Conservation (phyloP, 306 rosid species). For the Cajanus cajan region DNA sequence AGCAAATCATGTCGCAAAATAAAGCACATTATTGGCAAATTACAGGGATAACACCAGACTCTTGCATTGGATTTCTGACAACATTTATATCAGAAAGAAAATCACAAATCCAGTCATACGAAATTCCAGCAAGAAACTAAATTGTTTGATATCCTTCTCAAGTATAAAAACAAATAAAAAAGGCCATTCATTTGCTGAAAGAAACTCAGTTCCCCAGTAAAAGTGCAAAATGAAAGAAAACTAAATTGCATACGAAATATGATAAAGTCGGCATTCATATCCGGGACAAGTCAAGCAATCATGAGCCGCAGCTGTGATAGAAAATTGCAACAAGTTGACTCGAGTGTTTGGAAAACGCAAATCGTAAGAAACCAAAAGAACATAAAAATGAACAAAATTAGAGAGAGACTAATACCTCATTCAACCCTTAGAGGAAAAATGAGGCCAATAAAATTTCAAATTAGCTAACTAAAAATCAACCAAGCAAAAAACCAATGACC, state of each 20-base stretch:
- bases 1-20: conserved; percentile 22
- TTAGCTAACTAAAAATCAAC: conserved; percentile 4
- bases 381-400: conserved; percentile 5
- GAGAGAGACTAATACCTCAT: conserved; percentile 15
- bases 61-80: neutral
- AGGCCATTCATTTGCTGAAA: neutral
- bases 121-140: conserved; percentile 11
- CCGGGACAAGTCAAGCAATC: conserved; percentile 33
- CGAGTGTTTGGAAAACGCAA: neutral
- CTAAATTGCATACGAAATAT: conserved; percentile 19
- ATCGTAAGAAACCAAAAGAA: conserved; percentile 16
- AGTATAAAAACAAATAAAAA: neutral
- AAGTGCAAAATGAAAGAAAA: conserved; percentile 23
- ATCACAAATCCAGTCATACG: neutral
- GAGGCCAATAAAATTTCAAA: conserved; percentile 14
- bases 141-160: neutral
- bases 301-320: neutral
- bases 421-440: conserved; percentile 4
- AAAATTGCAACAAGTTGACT: conserved; percentile 25
- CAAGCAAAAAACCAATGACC: conserved; percentile 12
- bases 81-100: neutral
- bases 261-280: conserved; percentile 13
- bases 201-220: neutral
- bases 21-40: neutral
- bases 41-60: neutral